Evolutionary conservation across 108 stramenopile genomes (phyloP).

Genomic region (Cyclotella baltica): DNA sequence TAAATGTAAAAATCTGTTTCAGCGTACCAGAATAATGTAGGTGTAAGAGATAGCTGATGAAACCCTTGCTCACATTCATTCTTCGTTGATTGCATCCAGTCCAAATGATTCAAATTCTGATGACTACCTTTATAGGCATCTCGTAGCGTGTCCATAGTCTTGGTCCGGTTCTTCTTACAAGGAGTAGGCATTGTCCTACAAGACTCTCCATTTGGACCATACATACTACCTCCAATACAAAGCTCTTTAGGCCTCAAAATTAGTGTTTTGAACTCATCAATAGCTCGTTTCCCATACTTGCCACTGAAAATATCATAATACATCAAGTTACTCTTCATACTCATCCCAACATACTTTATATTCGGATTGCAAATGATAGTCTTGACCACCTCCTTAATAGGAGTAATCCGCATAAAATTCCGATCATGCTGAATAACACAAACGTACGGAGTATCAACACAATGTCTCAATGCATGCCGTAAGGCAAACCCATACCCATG

Average conservation of each 20-base stretch:
- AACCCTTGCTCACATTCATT: slow-evolving; percentile 18
- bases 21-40: slow-evolving; percentile 91
- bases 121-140: slow-evolving; percentile 61
- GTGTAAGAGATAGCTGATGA: slow-evolving; percentile 76
- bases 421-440: slow-evolving; percentile 94
- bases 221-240: slow-evolving; percentile 50
- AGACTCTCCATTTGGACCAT: slow-evolving; percentile 69
- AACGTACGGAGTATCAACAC: slow-evolving; percentile 76
- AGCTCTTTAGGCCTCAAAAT: slow-evolving; percentile 75
- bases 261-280: slow-evolving; percentile 58
- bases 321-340: slow-evolving; percentile 79
- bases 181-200: slow-evolving; percentile 42
- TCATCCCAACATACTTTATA: slow-evolving; percentile 83
- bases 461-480: slow-evolving; percentile 68
- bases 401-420: slow-evolving; percentile 83
- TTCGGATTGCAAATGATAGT: slow-evolving; percentile 68
- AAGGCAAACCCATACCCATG: slow-evolving; percentile 92
- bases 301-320: slow-evolving; percentile 75
- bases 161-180: slow-evolving; percentile 44
- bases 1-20: no score
- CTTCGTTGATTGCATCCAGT: slow-evolving; percentile 53
- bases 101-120: slow-evolving; percentile 48
- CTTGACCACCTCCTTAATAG: slow-evolving; percentile 59
- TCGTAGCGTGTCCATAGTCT: slow-evolving; percentile 48
- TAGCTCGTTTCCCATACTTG: slow-evolving; percentile 71